Evolutionary conservation across 2,329 filamentous ascomycete genomes (phyloP).

Genomic region (Colletotrichum sidae): DNA sequence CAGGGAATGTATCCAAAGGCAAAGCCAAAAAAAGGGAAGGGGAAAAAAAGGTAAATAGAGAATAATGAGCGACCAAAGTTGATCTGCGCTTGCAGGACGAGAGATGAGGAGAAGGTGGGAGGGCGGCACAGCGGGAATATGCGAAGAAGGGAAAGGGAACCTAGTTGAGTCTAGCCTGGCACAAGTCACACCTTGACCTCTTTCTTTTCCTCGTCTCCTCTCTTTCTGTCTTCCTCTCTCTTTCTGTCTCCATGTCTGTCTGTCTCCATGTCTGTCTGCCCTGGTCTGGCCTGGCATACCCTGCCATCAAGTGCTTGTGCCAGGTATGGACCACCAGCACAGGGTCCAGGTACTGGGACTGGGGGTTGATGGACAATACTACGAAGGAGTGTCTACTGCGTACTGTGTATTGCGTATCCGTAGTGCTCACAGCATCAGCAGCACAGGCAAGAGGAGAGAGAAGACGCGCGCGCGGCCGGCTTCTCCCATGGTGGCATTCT

Average conservation of each 20-base stretch:
- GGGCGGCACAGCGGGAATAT: constrained; percentile 25
- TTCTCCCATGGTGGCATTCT: constrained; percentile 31
- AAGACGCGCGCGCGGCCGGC: not conserved
- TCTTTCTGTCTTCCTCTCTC: not conserved
- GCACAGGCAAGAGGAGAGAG: not conserved
- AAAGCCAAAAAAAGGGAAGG: constrained; percentile 11
- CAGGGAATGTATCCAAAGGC: no score
- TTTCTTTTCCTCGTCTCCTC: not conserved
- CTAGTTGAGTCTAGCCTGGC: constrained; percentile 13
- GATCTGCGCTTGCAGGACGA: constrained; percentile 27
- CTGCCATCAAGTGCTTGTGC: not conserved
- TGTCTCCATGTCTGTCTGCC: not conserved
- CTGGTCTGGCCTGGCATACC: not conserved
- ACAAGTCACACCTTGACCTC: no score
- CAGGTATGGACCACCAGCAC: not conserved
- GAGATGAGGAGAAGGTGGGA: constrained; percentile 28
- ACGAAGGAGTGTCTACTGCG: no score
- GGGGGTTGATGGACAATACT: not conserved
- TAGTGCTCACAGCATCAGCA: not conserved
- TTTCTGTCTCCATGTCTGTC: not conserved
- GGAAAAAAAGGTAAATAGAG: constrained; percentile 16
- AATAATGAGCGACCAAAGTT: constrained; percentile 22
- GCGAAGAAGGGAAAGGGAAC: constrained; percentile 23
- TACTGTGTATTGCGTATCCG: not conserved
- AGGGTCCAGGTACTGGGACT: not conserved